A percentile compares a stretch with the other conserved stretches of the same genome.
phyloP scores from a whole-genome alignment of 2,329 filamentous ascomycete genomes.

The Aspergillus sclerotialis region DNA sequence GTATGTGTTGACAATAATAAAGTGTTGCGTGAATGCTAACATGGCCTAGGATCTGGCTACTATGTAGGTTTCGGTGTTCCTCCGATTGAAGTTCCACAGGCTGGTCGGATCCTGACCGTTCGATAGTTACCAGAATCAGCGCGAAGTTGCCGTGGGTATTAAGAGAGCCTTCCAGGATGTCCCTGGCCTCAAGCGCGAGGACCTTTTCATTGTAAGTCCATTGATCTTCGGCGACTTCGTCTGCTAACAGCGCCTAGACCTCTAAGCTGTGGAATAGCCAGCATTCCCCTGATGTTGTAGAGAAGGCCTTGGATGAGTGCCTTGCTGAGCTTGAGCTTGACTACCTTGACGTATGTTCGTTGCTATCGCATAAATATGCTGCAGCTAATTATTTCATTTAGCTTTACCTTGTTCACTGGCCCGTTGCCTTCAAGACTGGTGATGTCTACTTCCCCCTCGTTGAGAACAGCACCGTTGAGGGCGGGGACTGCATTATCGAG shows the following conservation, averaged over 20 bases:
- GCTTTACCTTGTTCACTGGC: slow-evolving; percentile 43
- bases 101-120: slow-evolving; percentile 2
- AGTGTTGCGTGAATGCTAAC: too few relatives aligned
- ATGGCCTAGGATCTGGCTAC: slow-evolving; percentile 29
- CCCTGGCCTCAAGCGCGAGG: slow-evolving; percentile 35
- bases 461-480: slow-evolving; percentile 28
- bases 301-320: slow-evolving; percentile 43
- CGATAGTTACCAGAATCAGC: slow-evolving; percentile 32
- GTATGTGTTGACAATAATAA: slow-evolving; percentile 17
- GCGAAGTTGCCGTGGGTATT: slow-evolving; percentile 27
- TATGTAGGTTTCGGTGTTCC: slow-evolving; percentile 19
- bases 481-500: slow-evolving; percentile 40
- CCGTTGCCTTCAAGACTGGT: slow-evolving; percentile 33
- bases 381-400: slow-evolving; percentile 11
- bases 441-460: slow-evolving; percentile 41
- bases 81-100: too few relatives aligned
- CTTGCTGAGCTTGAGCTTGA: slow-evolving; percentile 47
- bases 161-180: slow-evolving; percentile 30
- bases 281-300: slow-evolving; percentile 46
- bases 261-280: slow-evolving; percentile 55
- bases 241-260: slow-evolving; percentile 30
- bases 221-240: background rate
- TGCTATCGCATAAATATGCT: slow-evolving; percentile 5
- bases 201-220: slow-evolving; percentile 31
- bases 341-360: slow-evolving; percentile 47